phyloP scores from a whole-genome alignment of 2,329 filamentous ascomycete species.

The Phialocephala subalpina region DNA sequence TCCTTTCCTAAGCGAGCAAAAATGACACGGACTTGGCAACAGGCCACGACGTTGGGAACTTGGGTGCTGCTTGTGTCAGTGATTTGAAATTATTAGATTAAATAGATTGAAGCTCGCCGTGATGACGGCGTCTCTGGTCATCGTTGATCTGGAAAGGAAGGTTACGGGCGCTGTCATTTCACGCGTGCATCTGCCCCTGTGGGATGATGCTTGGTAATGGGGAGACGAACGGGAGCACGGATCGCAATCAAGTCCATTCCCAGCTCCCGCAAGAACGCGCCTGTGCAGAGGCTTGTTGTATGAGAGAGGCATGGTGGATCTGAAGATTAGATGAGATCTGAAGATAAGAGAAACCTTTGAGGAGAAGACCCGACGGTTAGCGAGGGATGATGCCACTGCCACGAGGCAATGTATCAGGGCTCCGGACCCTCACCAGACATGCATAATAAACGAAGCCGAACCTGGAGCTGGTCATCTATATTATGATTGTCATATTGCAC shows the following conservation, averaged over 20 bases:
- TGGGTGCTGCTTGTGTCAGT: not conserved
- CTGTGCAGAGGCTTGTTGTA: conserved; percentile 10
- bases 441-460: conserved; percentile 31
- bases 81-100: not conserved
- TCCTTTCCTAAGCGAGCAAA: not conserved
- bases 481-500: conserved; percentile 38
- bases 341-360: not conserved
- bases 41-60: not conserved
- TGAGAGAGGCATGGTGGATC: conserved; percentile 16
- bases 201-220: not conserved
- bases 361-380: conserved; percentile 13
- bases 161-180: not conserved
- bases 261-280: not conserved
- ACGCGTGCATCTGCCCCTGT: not conserved
- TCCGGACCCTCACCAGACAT: conserved; percentile 11
- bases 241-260: conserved; percentile 3
- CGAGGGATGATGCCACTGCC: conserved; percentile 32
- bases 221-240: conserved; percentile 10
- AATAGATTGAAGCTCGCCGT: not conserved
- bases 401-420: conserved; percentile 29
- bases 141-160: conserved; percentile 4
- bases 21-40: not conserved
- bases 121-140: not conserved
- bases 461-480: conserved; percentile 28
- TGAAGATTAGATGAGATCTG: conserved; percentile 30